Base-by-base conservation (phyloP, 345 rosid genomes). In the Streptanthus diversifolius region DNA sequence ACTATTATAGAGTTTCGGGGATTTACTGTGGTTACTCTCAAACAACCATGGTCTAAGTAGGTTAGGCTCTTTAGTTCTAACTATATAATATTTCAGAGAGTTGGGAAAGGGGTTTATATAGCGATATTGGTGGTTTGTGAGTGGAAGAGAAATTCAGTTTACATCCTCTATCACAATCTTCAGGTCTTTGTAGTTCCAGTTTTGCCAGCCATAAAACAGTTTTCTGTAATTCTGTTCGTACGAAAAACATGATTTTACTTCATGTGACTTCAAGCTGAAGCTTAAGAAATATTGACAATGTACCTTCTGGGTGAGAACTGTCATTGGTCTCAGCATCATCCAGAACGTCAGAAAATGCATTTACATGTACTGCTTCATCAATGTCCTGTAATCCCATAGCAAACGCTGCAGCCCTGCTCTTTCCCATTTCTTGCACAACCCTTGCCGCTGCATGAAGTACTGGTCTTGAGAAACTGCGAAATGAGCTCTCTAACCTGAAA, bases 371-470 rank as follows among this genome's bases (percentile, higher is more conserved):
- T 66, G 88, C 76, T 87, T 95, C 99, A 80, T 95, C 98, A 70
- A 91, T 85, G 75, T 95, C 96, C 66, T 88, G 92, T 72, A 91
- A 78, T 47, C 99, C 99, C 73, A 95, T 49, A 74, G 99, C 87
- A 85, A 86, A 87, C 7, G 99, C 99, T 67, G 97, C 98, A 80
- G 98, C 99, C 30, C 98, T 81, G 71, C 99, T 90, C 85, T 82
- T 95, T 54, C 98, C 99, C 93, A 95, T 90, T 84, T 95, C 99
- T 78, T 86, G 99, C 62, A 95, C 99, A 71, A 95, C 96, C 82
- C 98, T 86, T 73, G 99, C 95, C 9, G 99, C 98, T 70, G 99
- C 98, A 82, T 95, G 99, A 72, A 95, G 95, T 32, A 88, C 98
- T 44, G 99, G 99, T 84, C 99, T 87, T 63, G 99, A 95, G 86